Conservation (phyloP, 768 basidiomycete species). For the Clitopilus hobsonii region DNA sequence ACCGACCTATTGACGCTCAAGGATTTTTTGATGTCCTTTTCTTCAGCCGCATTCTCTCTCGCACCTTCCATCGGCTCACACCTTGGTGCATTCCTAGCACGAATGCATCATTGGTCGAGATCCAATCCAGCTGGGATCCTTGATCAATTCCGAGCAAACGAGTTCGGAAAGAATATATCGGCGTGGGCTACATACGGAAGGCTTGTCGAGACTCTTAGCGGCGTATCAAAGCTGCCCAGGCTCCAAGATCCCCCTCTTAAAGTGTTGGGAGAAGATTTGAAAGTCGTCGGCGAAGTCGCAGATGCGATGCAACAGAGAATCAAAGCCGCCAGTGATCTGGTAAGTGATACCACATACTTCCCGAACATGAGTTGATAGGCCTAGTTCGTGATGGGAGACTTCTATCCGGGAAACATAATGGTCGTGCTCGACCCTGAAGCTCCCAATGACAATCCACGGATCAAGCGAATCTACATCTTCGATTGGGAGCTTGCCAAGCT, state of each 20-base stretch:
- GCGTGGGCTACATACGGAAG: constrained; percentile 39
- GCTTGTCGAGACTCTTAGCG: constrained; percentile 27
- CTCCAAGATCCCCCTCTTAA: constrained; percentile 14
- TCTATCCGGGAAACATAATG: constrained; percentile 70
- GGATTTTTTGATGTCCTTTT: constrained; percentile 28
- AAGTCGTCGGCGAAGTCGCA: background rate
- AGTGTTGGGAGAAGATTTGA: constrained; percentile 25
- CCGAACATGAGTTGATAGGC: background rate
- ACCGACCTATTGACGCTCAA: constrained; percentile 34
- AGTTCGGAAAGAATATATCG: constrained; percentile 31
- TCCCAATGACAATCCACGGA: constrained; percentile 10
- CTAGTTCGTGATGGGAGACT: constrained; percentile 61
- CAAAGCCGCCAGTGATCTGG: constrained; percentile 18
- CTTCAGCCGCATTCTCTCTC: constrained; percentile 10
- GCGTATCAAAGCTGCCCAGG: constrained; percentile 11
- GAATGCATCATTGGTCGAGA: background rate
- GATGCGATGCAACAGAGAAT: constrained; percentile 18
- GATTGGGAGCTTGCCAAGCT: constrained; percentile 66
- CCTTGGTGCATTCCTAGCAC: background rate
- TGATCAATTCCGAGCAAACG: constrained; percentile 29
- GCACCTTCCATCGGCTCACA: background rate
- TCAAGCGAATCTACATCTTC: constrained; percentile 43
- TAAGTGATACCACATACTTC: background rate
- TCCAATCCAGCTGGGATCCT: constrained; percentile 16
- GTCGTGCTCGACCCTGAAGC: constrained; percentile 27